Evolutionary conservation across 768 basidiomycete genomes (phyloP).

Genomic region (Amylocystis lapponica): DNA sequence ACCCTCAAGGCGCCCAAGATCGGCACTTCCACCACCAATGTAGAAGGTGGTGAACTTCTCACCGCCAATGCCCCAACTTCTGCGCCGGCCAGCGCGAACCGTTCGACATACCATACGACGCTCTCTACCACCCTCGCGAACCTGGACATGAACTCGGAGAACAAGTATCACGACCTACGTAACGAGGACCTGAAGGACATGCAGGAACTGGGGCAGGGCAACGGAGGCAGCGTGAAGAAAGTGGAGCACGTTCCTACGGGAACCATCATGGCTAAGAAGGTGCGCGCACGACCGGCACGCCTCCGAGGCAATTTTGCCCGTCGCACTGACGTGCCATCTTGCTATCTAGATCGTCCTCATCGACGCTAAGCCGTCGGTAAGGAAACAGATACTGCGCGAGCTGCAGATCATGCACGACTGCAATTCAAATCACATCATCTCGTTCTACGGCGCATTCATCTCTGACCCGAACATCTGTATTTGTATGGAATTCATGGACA

Average conservation of each 20-base stretch:
- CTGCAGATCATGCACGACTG: conserved; percentile 99
- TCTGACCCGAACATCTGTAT: conserved; percentile 98
- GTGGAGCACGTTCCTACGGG: conserved; percentile 90
- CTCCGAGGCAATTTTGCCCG: neutral
- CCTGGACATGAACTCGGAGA: conserved; percentile 80
- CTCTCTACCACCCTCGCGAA: conserved; percentile 82
- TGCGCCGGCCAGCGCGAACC: conserved; percentile 47
- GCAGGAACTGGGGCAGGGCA: conserved; percentile 90
- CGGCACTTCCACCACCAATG: conserved; percentile 21
- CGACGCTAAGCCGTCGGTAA: conserved; percentile 91
- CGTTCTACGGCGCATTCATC: conserved; percentile 95
- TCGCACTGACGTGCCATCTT: conserved; percentile 1
- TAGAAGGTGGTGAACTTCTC: conserved; percentile 39
- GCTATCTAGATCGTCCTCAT: conserved; percentile 79
- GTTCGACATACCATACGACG: conserved; percentile 73
- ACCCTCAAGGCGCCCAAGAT: conserved; percentile 69
- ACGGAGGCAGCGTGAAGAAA: conserved; percentile 96
- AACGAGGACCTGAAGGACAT: conserved; percentile 90
- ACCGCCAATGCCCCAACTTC: conserved; percentile 47
- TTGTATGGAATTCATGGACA: conserved; percentile 97
- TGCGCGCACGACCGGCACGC: conserved; percentile 28
- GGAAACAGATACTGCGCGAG: conserved; percentile 97
- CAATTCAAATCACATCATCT: conserved; percentile 88
- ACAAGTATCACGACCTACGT: conserved; percentile 71
- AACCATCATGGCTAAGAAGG: conserved; percentile 98